Evolutionary conservation across 129 eudicot genomes (phyloP).

Genomic region (Ambrosia trifida): DNA sequence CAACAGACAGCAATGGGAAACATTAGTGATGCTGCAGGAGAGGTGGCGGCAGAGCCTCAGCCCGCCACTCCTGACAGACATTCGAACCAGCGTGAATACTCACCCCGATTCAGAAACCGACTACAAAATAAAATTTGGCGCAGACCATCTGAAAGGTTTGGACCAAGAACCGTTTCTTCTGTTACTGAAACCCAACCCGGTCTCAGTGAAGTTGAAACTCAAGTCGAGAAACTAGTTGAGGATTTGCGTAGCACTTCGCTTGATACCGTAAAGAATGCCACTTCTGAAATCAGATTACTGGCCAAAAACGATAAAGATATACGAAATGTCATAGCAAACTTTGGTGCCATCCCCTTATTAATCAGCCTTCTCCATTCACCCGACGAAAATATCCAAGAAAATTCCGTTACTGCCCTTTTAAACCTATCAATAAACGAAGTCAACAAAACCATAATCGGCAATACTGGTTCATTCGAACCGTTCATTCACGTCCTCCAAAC

Average conservation of each 20-base stretch:
- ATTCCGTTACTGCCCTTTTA: conserved; percentile 87
- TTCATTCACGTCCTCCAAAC: conserved; percentile 74
- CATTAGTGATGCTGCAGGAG: conserved; percentile 64
- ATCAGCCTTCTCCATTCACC: conserved; percentile 65
- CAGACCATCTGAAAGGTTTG: conserved; percentile 53
- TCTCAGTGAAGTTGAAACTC: conserved; percentile 59
- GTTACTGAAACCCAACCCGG: conserved; percentile 54
- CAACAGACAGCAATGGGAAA: conserved; percentile 31
- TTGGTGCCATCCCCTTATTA: conserved; percentile 64
- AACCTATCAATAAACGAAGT: conserved; percentile 81
- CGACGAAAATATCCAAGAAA: conserved; percentile 64
- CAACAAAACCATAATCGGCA: conserved; percentile 72
- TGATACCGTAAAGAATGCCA: conserved; percentile 55
- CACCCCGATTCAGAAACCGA: conserved; percentile 52
- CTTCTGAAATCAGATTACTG: conserved; percentile 65
- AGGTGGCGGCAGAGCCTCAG: conserved; percentile 51
- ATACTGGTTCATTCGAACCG: conserved; percentile 74
- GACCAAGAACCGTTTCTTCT: conserved; percentile 51
- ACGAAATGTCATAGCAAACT: conserved; percentile 63
- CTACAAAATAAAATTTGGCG: conserved; percentile 58
- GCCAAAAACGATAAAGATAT: conserved; percentile 77
- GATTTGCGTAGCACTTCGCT: conserved; percentile 53
- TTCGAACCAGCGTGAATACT: conserved; percentile 47
- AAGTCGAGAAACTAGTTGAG: conserved; percentile 55
- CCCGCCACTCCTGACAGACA: conserved; percentile 41